Conservation (phyloP, 2,329 filamentous ascomycete species). For the Trichocomaceae sp. region DNA sequence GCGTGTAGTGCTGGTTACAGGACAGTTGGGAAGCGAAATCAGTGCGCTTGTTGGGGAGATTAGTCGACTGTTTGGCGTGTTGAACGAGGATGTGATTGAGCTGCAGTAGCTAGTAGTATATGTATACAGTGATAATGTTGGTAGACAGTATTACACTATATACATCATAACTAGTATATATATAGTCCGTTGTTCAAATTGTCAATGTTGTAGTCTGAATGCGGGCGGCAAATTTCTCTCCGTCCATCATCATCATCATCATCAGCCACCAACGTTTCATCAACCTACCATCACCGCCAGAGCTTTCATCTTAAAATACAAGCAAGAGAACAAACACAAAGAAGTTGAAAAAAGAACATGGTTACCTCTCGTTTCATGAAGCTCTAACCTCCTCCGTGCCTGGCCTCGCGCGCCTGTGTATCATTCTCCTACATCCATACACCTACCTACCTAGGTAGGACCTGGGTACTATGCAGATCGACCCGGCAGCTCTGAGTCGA, state of each 20-base stretch:
- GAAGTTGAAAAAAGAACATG: background rate
- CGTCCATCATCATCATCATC: slow-evolving; percentile 17
- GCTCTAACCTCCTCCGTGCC: slow-evolving; percentile 25
- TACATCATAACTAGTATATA: too few species aligned
- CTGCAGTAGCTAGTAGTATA: slow-evolving; percentile 36
- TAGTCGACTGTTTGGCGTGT: slow-evolving; percentile 54
- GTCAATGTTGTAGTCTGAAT: too few species aligned
- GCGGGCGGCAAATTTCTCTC: slow-evolving; percentile 21
- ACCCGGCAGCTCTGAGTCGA: slow-evolving; percentile 40
- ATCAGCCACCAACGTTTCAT: background rate
- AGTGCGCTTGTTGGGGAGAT: slow-evolving; percentile 49
- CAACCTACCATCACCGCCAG: slow-evolving; percentile 19
- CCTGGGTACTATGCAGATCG: slow-evolving; percentile 38
- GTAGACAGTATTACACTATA: too few species aligned
- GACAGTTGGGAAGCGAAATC: slow-evolving; percentile 53
- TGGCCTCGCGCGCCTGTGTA: slow-evolving; percentile 36
- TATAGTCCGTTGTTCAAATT: too few species aligned
- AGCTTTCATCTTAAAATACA: slow-evolving; percentile 18
- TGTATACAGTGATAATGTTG: background rate
- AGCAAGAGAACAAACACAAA: slow-evolving; percentile 1
- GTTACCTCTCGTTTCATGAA: slow-evolving; percentile 25
- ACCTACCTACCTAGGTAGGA: too few species aligned
- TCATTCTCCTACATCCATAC: slow-evolving; percentile 10
- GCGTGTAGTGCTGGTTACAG: slow-evolving; percentile 53
- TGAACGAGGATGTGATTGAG: slow-evolving; percentile 56